Conservation (phyloP, 345 rosid species). For the Gynandropsis gynandra region DNA sequence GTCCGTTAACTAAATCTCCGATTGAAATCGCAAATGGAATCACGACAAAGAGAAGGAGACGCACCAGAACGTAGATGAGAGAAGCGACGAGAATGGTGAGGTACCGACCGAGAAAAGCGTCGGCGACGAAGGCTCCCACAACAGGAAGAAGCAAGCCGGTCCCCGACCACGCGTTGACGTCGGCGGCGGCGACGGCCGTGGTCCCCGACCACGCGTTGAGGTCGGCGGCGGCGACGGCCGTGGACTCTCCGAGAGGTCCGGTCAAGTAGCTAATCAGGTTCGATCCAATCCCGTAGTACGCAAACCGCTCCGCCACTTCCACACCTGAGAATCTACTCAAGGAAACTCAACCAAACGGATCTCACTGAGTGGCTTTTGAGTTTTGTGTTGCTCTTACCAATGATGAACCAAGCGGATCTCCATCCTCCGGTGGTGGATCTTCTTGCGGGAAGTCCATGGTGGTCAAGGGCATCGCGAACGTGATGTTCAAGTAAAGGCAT, state of each 20-base stretch:
- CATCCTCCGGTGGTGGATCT: conserved; percentile 21
- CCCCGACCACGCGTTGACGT: conserved; percentile 43
- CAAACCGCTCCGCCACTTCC: conserved; percentile 48
- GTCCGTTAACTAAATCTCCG: not conserved
- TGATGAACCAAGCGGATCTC: conserved; percentile 27
- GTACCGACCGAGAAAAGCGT: conserved; percentile 40
- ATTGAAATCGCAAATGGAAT: not conserved
- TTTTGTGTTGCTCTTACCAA: conserved; percentile 14
- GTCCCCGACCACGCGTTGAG: conserved; percentile 44
- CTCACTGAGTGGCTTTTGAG: not conserved
- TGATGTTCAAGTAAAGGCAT: conserved; percentile 4
- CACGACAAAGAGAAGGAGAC: conserved; percentile 3
- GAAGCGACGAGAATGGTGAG: conserved; percentile 32
- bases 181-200: conserved; percentile 35
- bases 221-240: conserved; percentile 42
- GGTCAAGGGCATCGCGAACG: conserved; percentile 21
- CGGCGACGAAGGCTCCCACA: conserved; percentile 38
- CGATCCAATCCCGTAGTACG: conserved; percentile 38
- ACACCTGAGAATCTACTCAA: conserved; percentile 18
- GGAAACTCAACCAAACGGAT: not conserved
- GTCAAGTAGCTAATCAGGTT: conserved; percentile 42
- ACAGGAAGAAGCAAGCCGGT: conserved; percentile 31
- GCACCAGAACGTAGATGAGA: conserved; percentile 28
- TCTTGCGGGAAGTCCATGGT: conserved; percentile 15
- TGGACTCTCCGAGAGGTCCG: conserved; percentile 43